phyloP scores from a whole-genome alignment of 2,329 filamentous ascomycete species.

The Parafenestella ontariensis region DNA sequence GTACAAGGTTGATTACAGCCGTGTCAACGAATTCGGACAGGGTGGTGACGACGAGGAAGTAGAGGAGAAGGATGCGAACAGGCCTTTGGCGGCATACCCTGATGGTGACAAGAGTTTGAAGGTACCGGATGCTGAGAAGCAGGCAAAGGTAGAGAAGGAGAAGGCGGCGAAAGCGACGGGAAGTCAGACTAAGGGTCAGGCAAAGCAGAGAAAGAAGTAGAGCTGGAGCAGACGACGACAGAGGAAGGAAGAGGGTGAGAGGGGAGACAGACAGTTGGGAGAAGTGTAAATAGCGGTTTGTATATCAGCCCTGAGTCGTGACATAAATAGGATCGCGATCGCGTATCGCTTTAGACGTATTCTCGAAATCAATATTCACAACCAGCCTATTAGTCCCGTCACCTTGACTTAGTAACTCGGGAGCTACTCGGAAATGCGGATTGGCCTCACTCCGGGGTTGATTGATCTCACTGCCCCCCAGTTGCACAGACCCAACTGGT shows the following conservation, averaged over 20 bases:
- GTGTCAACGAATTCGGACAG: slow-evolving; percentile 98
- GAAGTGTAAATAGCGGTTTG: not conserved
- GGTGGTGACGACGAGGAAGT: slow-evolving; percentile 84
- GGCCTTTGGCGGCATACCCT: slow-evolving; percentile 48
- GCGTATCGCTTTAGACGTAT: not conserved
- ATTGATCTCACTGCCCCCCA: not conserved
- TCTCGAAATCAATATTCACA: not conserved
- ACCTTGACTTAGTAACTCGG: not conserved
- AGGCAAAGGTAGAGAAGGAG: slow-evolving; percentile 26
- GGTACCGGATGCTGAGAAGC: slow-evolving; percentile 27
- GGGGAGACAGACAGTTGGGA: not conserved
- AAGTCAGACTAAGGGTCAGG: slow-evolving; percentile 33
- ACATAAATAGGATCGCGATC: not conserved
- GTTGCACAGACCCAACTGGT: not conserved
- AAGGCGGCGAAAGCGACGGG: slow-evolving; percentile 35
- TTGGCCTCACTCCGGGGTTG: not conserved
- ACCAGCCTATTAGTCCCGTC: not conserved
- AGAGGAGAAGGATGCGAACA: slow-evolving; percentile 57
- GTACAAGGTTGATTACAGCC: slow-evolving; percentile 88
- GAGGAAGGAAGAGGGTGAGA: not conserved
- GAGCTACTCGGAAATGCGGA: not conserved
- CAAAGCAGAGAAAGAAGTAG: slow-evolving; percentile 41
- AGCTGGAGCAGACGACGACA: not conserved
- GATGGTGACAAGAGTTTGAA: slow-evolving; percentile 38
- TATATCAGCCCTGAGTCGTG: not conserved